A percentile compares a stretch with the other conserved stretches of the same genome.
Conservation (phyloP, 1,139 yeast species). For the Yamadazyma conglobata region DNA sequence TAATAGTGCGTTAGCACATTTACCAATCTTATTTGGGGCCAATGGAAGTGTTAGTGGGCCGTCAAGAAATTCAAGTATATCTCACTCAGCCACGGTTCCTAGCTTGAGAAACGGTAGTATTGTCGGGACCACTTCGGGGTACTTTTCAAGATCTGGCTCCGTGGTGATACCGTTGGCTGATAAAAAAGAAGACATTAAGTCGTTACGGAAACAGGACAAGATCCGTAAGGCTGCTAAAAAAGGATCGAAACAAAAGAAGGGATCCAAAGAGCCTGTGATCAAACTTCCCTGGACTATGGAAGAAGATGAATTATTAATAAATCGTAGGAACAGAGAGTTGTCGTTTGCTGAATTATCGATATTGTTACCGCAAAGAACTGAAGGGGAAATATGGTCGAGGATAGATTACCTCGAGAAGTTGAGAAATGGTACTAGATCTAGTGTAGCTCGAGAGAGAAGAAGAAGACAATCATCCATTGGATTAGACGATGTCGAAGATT, state of each 20-base stretch:
- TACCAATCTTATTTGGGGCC: conserved; percentile 44
- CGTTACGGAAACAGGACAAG: conserved; percentile 23
- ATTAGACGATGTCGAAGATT: conserved; percentile 46
- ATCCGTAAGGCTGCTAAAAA: conserved; percentile 10
- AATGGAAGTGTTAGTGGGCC: conserved; percentile 44
- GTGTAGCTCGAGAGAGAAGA: conserved; percentile 30
- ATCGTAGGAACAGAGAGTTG: conserved; percentile 56
- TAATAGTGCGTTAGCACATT: conserved; percentile 39
- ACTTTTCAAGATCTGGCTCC: conserved; percentile 44
- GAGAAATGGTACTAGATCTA: conserved; percentile 39
- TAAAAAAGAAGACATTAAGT: conserved; percentile 29
- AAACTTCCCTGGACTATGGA: conserved; percentile 57
- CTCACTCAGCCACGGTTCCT: conserved; percentile 36
- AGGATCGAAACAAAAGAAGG: conserved; percentile 12
- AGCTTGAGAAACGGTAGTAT: conserved; percentile 43
- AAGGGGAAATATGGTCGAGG: conserved; percentile 67
- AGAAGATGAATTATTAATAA: conserved; percentile 66
- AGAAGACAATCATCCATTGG: conserved; percentile 42
- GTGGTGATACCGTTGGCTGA: conserved; percentile 40
- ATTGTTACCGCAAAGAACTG: conserved; percentile 68
- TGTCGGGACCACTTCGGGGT: conserved; percentile 31
- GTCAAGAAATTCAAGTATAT: conserved; percentile 38
- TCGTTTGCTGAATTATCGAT: conserved; percentile 74
- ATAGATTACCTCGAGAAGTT: conserved; percentile 52
- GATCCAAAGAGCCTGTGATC: conserved; percentile 24